Evolutionary conservation across 495 filamentous ascomycete species (phyloP).

Genomic region (Penicillium robsamsonii): DNA sequence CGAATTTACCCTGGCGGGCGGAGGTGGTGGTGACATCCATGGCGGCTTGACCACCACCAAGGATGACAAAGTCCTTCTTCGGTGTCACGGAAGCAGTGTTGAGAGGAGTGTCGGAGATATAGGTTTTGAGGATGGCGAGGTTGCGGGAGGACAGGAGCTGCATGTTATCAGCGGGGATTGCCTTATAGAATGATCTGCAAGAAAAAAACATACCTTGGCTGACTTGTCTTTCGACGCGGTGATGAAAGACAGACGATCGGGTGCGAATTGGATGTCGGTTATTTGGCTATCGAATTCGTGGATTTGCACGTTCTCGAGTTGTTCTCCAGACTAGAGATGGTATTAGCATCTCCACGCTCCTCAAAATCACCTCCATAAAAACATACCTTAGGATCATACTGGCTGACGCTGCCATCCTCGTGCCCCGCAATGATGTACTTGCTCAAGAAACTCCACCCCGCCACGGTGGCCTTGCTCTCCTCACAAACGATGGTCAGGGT

Average conservation of each 20-base stretch:
- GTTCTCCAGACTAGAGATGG: conserved; percentile 68
- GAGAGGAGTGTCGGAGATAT: conserved; percentile 88
- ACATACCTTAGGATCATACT: conserved; percentile 88
- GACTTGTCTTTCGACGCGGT: conserved; percentile 97
- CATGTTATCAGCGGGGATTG: conserved; percentile 10
- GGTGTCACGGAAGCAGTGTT: conserved; percentile 91
- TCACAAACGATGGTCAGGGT: conserved; percentile 81
- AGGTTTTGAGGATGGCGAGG: conserved; percentile 91
- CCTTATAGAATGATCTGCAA: not conserved
- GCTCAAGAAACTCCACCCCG: conserved; percentile 87
- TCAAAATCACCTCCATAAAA: not conserved
- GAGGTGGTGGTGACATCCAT: conserved; percentile 99
- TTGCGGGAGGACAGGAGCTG: conserved; percentile 77
- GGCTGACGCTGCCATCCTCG: conserved; percentile 90
- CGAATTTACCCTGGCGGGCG: conserved; percentile 94
- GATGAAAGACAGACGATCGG: conserved; percentile 95
- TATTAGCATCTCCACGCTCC: conserved; percentile 10
- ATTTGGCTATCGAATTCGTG: conserved; percentile 83
- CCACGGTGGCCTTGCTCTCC: conserved; percentile 94
- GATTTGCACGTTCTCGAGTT: conserved; percentile 70
- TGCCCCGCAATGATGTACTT: conserved; percentile 97
- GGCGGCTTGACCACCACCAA: conserved; percentile 95
- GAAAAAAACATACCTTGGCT: conserved; percentile 63
- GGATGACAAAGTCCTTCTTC: conserved; percentile 94
- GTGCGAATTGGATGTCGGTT: conserved; percentile 91